Percentiles rank a stretch among this genome's conserved stretches.
phyloP scores from a whole-genome alignment of 2,329 filamentous ascomycete genomes.

The Rutstroemia sp. region DNA sequence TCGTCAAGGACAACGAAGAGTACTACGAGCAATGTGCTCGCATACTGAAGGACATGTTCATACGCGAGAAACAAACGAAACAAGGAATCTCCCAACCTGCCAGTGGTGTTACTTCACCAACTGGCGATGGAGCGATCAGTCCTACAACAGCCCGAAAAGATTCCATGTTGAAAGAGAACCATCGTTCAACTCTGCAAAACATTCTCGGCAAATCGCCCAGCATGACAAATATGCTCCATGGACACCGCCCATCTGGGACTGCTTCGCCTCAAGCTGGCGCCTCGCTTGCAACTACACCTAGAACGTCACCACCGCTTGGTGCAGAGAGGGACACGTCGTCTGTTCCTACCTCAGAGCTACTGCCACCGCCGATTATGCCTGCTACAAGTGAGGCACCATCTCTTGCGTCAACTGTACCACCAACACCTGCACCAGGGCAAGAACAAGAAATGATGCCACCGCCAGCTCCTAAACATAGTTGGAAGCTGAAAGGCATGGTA shows the following conservation, averaged over 20 bases:
- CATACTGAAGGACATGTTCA: constrained; percentile 82
- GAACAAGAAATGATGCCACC: constrained; percentile 33
- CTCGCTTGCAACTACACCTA: constrained; percentile 23
- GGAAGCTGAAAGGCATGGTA: constrained; percentile 97
- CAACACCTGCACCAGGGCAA: constrained; percentile 12
- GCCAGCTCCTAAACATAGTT: constrained; percentile 78
- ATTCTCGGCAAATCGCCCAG: constrained; percentile 56
- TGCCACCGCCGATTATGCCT: constrained; percentile 23
- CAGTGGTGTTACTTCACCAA: constrained; percentile 23
- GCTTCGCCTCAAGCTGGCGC: constrained; percentile 36
- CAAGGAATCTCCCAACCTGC: constrained; percentile 30
- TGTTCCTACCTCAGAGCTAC: constrained; percentile 19
- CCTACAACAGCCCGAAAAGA: constrained; percentile 17
- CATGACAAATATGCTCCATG: constrained; percentile 45
- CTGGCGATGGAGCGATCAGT: constrained; percentile 13
- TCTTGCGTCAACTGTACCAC: constrained; percentile 17
- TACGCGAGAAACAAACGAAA: constrained; percentile 65
- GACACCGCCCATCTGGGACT: constrained; percentile 35
- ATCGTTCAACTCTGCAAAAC: constrained; percentile 45
- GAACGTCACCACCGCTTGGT: constrained; percentile 22
- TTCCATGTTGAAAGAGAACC: constrained; percentile 32
- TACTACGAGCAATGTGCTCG: constrained; percentile 90
- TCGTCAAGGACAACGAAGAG: constrained; percentile 98
- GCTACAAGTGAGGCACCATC: constrained; percentile 13
- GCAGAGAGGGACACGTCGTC: constrained; percentile 19